These are phyloP conservation scores for Kuraishia cidri DNA, from an alignment of 805 yeast species.

Conservation along the genomic window DNA sequence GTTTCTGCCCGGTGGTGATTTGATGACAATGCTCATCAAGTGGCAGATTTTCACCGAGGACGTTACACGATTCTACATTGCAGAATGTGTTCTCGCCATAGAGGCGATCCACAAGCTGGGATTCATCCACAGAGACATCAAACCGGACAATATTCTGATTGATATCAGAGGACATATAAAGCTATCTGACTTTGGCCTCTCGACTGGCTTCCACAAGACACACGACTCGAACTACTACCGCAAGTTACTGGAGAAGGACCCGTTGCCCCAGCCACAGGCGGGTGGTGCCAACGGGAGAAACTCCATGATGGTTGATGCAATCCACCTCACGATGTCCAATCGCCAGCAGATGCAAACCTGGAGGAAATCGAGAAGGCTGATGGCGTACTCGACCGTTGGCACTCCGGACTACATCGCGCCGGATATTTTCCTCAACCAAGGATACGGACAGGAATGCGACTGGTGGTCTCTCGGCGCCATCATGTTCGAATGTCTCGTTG, in stretches of 20 bases:
- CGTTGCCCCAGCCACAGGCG: constrained; percentile 11
- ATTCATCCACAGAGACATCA: constrained; percentile 93
- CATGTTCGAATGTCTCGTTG: constrained; percentile 92
- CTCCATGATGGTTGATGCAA: constrained; percentile 87
- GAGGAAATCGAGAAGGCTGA: constrained; percentile 83
- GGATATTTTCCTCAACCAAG: constrained; percentile 85
- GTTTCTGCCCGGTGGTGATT: constrained; percentile 75
- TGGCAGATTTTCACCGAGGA: constrained; percentile 94
- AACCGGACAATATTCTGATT: constrained; percentile 84
- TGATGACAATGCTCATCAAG: constrained; percentile 92
- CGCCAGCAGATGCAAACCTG: constrained; percentile 94
- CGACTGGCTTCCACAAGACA: constrained; percentile 90
- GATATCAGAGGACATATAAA: constrained; percentile 60
- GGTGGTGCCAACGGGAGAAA: constrained; percentile 43
- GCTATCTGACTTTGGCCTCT: constrained; percentile 67
- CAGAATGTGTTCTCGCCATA: constrained; percentile 91
- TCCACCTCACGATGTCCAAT: constrained; percentile 90
- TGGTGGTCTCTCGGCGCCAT: constrained; percentile 98
- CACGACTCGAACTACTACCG: constrained; percentile 85
- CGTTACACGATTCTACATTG: constrained; percentile 88
- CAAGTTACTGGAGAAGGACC: constrained; percentile 66
- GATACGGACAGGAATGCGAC: constrained; percentile 95
- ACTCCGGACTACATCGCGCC: constrained; percentile 97
- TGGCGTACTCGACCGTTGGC: constrained; percentile 96
- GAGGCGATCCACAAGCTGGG: constrained; percentile 92